A percentile compares a stretch with the other conserved stretches of the same genome.
phyloP scores from a whole-genome alignment of 1,284 basidiomycete genomes.

The Fomitiporia mediterranea region DNA sequence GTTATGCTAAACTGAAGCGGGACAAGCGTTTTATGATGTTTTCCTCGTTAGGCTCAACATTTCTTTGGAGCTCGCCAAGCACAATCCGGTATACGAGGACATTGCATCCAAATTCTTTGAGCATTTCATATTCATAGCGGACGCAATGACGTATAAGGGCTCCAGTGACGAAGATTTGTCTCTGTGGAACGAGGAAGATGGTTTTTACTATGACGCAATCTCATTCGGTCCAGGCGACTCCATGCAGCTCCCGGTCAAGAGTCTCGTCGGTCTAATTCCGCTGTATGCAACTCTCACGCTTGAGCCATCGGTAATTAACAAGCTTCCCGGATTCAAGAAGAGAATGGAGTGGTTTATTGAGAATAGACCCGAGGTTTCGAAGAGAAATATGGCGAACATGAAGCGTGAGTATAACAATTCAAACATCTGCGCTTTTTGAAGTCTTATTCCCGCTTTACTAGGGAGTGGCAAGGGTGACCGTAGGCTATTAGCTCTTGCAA shows the following conservation, averaged over 20 bases:
- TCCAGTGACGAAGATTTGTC: conserved; percentile 69
- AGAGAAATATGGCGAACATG: conserved; percentile 96
- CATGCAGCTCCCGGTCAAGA: conserved; percentile 89
- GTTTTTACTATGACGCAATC: conserved; percentile 98
- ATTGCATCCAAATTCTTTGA: conserved; percentile 99
- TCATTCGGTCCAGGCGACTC: conserved; percentile 81
- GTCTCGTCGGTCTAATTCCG: conserved; percentile 93
- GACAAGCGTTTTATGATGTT: conserved; percentile 6
- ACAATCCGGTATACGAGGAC: conserved; percentile 96
- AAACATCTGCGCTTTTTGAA: background rate
- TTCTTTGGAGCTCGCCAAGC: conserved; percentile 95
- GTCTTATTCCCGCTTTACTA: conserved; percentile 26
- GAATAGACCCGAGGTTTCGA: conserved; percentile 82
- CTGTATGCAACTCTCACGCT: conserved; percentile 92
- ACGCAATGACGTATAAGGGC: conserved; percentile 92
- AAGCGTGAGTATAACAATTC: conserved; percentile 45
- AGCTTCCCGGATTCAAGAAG: conserved; percentile 97
- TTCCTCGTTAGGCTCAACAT: conserved; percentile 75
- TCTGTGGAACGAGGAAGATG: conserved; percentile 95
- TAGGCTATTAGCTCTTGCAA: conserved; percentile 83
- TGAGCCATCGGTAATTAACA: conserved; percentile 84
- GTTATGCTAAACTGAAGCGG: conserved; percentile 23
- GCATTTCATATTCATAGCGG: conserved; percentile 95
- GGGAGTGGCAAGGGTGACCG: conserved; percentile 83
- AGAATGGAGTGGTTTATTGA: conserved; percentile 98